Percentiles rank a stretch among this genome's conserved stretches.
Evolutionary conservation across 139 green algal genomes (phyloP).

Genomic region (Chlorella sp.): DNA sequence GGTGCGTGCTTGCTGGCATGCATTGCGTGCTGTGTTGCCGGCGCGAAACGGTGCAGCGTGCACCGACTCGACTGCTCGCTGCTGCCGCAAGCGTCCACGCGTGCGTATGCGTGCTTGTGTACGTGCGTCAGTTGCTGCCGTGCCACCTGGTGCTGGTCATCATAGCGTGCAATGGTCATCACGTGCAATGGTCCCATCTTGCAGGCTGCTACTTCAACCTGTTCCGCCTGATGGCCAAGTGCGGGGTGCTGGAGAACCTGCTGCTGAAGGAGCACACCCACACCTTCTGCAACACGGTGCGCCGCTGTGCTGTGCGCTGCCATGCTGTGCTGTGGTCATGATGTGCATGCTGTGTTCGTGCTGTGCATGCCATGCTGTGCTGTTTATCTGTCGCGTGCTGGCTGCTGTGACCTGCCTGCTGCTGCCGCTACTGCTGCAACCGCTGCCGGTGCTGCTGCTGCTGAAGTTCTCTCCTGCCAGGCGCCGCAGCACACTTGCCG

Average conservation of each 20-base stretch:
- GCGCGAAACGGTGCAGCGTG: too few relatives aligned
- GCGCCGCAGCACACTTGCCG: too few relatives aligned
- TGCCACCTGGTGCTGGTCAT: too few relatives aligned
- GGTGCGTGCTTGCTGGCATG: background rate
- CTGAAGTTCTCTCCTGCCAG: too few relatives aligned
- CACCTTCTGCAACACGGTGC: constrained; percentile 92
- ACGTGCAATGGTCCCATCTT: background rate
- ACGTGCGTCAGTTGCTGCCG: too few relatives aligned
- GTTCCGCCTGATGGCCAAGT: constrained; percentile 97
- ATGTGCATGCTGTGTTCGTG: too few relatives aligned
- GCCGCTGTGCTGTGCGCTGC: background rate
- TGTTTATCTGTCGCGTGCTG: too few relatives aligned
- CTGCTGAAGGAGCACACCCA: constrained; percentile 96
- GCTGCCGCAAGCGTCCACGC: too few relatives aligned
- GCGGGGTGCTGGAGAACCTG: constrained; percentile 93
- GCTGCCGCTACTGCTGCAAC: background rate
- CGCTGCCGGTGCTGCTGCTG: background rate
- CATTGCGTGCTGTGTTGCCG: too few relatives aligned
- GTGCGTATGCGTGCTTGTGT: too few relatives aligned
- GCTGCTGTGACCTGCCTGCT: background rate
- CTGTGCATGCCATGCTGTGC: background rate
- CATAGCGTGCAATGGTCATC: too few relatives aligned
- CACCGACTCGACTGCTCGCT: too few relatives aligned
- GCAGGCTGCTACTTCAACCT: constrained; percentile 78
- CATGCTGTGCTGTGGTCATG: background rate